Percentiles rank a stretch among this genome's conserved stretches.
Conservation (phyloP, 176 grass and related monocot genomes). For the Raddia distichophylla region DNA sequence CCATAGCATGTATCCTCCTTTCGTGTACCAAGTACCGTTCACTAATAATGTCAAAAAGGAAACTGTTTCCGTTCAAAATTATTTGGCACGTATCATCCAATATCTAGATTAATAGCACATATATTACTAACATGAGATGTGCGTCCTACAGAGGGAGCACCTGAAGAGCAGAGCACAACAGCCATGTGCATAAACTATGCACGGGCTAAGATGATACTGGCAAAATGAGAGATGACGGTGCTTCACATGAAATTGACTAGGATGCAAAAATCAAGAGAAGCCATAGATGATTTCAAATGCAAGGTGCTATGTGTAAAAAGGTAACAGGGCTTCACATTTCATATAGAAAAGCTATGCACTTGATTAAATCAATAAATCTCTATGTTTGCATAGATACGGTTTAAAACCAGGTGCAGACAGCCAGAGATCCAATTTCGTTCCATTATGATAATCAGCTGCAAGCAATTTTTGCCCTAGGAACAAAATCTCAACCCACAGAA, state of each 20-base stretch:
- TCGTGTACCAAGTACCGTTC: not conserved
- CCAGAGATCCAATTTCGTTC: not conserved
- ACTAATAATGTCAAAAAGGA: not conserved
- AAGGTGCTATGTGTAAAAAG: not conserved
- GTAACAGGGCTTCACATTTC: not conserved
- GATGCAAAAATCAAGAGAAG: not conserved
- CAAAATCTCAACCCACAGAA: constrained; percentile 10
- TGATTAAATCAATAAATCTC: not conserved
- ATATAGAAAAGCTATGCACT: constrained; percentile 1
- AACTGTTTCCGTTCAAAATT: not conserved
- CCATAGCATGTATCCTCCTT: not conserved
- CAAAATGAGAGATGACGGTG: not conserved
- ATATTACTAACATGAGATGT: not conserved
- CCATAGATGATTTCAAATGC: not conserved
- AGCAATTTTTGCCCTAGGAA: not conserved
- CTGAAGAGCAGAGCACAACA: not conserved
- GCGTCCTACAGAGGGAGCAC: not conserved
- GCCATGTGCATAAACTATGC: not conserved
- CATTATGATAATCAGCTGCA: not conserved
- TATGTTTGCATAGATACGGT: not conserved
- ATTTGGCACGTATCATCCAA: not conserved
- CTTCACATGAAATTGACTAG: not conserved
- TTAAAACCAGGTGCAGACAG: not conserved
- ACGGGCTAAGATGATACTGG: constrained; percentile 5
- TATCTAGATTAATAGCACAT: not conserved